Evolutionary conservation across 345 rosid species (phyloP).

Genomic region (Mercurialis annua): DNA sequence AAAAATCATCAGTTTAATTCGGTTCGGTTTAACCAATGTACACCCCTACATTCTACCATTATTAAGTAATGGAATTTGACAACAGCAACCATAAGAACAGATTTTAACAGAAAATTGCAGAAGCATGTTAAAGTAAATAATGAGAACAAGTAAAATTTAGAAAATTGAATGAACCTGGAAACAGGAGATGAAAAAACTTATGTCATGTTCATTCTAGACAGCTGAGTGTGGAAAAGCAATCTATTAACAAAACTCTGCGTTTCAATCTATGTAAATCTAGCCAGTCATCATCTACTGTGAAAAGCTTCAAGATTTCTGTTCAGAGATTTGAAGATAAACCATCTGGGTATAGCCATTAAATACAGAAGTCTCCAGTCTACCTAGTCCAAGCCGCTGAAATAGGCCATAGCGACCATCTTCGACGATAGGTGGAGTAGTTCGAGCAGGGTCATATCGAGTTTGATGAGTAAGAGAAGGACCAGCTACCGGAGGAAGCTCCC

Average conservation of each 20-base stretch:
- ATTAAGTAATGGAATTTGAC: background rate
- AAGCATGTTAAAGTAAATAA: background rate
- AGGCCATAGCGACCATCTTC: constrained; percentile 81
- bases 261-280: constrained; percentile 20
- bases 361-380: constrained; percentile 66
- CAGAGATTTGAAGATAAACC: constrained; percentile 81
- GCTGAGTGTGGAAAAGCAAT: constrained; percentile 9
- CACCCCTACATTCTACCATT: too few relatives aligned
- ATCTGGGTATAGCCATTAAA: constrained; percentile 98
- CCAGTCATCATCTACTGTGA: constrained; percentile 18
- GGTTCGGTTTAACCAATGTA: too few relatives aligned
- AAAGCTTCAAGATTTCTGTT: constrained; percentile 42
- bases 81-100: background rate
- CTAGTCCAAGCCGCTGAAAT: constrained; percentile 74
- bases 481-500: constrained; percentile 97
- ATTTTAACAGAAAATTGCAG: constrained; percentile 3
- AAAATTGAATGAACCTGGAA: background rate
- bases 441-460: constrained; percentile 87
- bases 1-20: too few relatives aligned
- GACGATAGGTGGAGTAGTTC: constrained; percentile 64
- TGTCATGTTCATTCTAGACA: background rate
- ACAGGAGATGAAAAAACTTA: background rate
- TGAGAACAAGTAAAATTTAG: background rate
- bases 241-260: constrained; percentile 30
- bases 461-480: constrained; percentile 99